Evolutionary conservation across 2,329 filamentous ascomycete species (phyloP), one percentile per base, ranked within the genome.

Genomic region (Stachybotrys chartarum): DNA sequence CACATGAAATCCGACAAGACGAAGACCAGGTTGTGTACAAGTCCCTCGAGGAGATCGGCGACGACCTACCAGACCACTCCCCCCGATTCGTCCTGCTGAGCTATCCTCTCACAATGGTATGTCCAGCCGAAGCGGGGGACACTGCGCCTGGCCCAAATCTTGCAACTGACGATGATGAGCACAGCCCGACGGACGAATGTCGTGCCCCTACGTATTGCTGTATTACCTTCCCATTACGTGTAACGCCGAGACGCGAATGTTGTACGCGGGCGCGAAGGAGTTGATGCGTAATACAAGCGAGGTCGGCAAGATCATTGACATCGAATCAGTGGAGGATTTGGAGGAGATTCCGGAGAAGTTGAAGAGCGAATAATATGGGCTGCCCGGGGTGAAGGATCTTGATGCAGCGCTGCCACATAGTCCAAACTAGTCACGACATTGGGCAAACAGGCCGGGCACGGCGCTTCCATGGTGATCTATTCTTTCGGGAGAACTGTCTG

Each of bases 221-320:
- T 97, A 96, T 78, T 97, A 96, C 75, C 84, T 97, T 24, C 94
- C 94, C 7, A 88, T 87, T 53, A 97, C 93, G 51, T 94, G 90
- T 75, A 97, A 96, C 70, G 84, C 81, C 62, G 89, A 92, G 67
- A 78, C 88, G 67, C 85, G 90, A 63, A 97, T 97, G 94, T 77
- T 94, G 68, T 99, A 97, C 70, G 94, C 94, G 32, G 89, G 92
- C 45, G 94, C 94, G 48, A 96, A 97, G 74, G 94, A 99, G 75
- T 74, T 97, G 70, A 91, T 97, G 87, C 85, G 92, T 60, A 96
- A 90, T 68, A 95, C 90, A 54, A 90, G 90, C 57, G 91, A 97
- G 75, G 92, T 91, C n/a, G 87, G 88, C 54, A 84, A 83, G 62
- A 87, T 97, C 30, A 83, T 99, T 59, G 93, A 97, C 71, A 84